Conservation (phyloP, 2,329 filamentous ascomycete species). For the Phialophora chinensis region DNA sequence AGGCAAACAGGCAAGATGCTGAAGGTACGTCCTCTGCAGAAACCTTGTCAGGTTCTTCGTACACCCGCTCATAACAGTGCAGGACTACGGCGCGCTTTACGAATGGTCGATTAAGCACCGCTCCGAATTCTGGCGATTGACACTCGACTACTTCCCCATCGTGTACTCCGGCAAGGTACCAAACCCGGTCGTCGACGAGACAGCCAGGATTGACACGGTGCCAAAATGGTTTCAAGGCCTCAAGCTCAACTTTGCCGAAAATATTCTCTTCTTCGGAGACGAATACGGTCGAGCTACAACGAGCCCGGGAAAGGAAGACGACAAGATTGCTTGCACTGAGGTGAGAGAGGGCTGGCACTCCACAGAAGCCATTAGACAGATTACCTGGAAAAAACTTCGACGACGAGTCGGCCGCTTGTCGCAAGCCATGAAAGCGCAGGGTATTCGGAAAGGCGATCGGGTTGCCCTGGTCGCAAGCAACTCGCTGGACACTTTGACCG, state of each 20-base stretch:
- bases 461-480: constrained; percentile 78
- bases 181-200: constrained; percentile 69
- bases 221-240: constrained; percentile 80
- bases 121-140: constrained; percentile 68
- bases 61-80: no score
- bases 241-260: constrained; percentile 78
- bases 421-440: constrained; percentile 69
- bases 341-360: constrained; percentile 51
- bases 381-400: constrained; percentile 73
- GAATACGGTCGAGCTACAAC: constrained; percentile 50
- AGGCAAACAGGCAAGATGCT: constrained; percentile 18
- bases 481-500: constrained; percentile 72
- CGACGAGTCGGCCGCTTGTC: constrained; percentile 63
- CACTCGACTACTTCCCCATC: constrained; percentile 65
- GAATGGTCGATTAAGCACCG: constrained; percentile 69
- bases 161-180: constrained; percentile 64
- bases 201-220: constrained; percentile 68
- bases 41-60: no score
- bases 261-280: constrained; percentile 65
- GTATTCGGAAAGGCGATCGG: constrained; percentile 73
- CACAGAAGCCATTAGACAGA: constrained; percentile 46
- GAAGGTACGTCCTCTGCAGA: constrained; percentile 12
- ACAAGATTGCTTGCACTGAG: constrained; percentile 72
- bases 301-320: constrained; percentile 69
- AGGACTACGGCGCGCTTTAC: constrained; percentile 74